phyloP scores from a whole-genome alignment of 345 rosid species.

The Gossypium longicalyx region DNA sequence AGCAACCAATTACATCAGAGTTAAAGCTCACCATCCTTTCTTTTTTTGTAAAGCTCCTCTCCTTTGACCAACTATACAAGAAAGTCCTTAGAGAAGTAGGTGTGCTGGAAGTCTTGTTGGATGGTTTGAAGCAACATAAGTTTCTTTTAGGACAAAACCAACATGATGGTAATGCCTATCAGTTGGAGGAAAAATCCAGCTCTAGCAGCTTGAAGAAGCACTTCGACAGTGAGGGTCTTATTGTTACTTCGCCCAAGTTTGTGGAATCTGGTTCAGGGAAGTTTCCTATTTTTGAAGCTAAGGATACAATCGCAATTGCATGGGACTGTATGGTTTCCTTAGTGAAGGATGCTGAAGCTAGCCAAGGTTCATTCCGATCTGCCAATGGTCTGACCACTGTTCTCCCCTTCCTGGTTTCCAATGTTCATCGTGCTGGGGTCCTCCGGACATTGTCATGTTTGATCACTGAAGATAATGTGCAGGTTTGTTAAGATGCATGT shows the following conservation, averaged over 20 bases:
- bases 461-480: slow-evolving; percentile 82
- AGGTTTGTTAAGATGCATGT: slow-evolving; percentile 43
- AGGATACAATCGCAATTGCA: slow-evolving; percentile 67
- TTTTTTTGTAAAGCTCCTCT: slow-evolving; percentile 90
- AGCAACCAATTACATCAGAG: slow-evolving; percentile 87
- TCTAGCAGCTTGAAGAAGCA: slow-evolving; percentile 83
- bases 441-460: slow-evolving; percentile 88
- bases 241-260: slow-evolving; percentile 84
- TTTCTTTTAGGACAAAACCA: slow-evolving; percentile 74
- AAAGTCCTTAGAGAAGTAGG: slow-evolving; percentile 98
- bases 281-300: slow-evolving; percentile 80
- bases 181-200: slow-evolving; percentile 57
- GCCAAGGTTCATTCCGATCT: slow-evolving; percentile 80
- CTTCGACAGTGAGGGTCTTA: slow-evolving; percentile 67
- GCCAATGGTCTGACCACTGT: slow-evolving; percentile 78
- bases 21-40: slow-evolving; percentile 92
- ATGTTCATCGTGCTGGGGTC: slow-evolving; percentile 81
- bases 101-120: slow-evolving; percentile 83
- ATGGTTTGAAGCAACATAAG: slow-evolving; percentile 94
- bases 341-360: slow-evolving; percentile 86
- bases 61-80: slow-evolving; percentile 98
- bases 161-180: slow-evolving; percentile 34
- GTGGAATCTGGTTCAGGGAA: slow-evolving; percentile 76
- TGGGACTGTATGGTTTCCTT: slow-evolving; percentile 96
- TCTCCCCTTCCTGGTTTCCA: slow-evolving; percentile 84